Base-by-base conservation (phyloP, 495 filamentous ascomycete species). In the Aspergillus panamensis region DNA sequence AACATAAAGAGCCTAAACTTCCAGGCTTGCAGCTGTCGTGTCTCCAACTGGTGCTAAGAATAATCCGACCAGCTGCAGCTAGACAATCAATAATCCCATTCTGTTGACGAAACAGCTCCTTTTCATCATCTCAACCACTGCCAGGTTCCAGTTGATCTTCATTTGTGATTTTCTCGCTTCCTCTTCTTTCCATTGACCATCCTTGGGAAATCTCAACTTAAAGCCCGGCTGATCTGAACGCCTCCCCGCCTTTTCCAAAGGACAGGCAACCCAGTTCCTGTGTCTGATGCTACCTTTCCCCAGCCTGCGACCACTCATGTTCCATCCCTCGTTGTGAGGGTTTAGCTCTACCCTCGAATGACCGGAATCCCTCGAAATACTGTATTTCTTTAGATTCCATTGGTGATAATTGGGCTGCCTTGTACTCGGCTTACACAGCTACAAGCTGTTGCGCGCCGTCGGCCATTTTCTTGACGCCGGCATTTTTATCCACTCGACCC, bases 301-400 rank as follows among this genome's bases (percentile, higher is more conserved):
- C 54, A 57, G 35, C 16, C 43, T 35, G 25, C 31, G 39, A 44
- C 20, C 52, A 30, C 56, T 37, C 61, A 62, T 62, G 61, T n/a
- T 40, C 52, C 32, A 33, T 42, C 30, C 30, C 51, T 44, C 48
- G 10, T 8, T 42, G 31, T 31, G 57, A 53, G 61, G 57, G 57
- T 51, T 47, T 53, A 51, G 31, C 8, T 39, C 47, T 53, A 49
- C 53, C 53, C 57, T 57, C 55, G 32, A 19, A 25, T 42, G 31
- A 62, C 51, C 35, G 44, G 44, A 29, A 29, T 30, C 39, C 12
- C 17, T 29, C 33, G 14, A 17, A 6, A 45, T 13, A 31, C n/a
- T 30, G 10, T 49, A n/a, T 47, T 25, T n/a, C 31, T 49, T 20
- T 25, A 21, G 42, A 37, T 16, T 17, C 29, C 21, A 47, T 55